Percentiles rank a stretch among this genome's conserved stretches.
These are phyloP conservation scores for Forsythia viridissima DNA, from an alignment of 257 asterid species.

Conservation along the genomic window DNA sequence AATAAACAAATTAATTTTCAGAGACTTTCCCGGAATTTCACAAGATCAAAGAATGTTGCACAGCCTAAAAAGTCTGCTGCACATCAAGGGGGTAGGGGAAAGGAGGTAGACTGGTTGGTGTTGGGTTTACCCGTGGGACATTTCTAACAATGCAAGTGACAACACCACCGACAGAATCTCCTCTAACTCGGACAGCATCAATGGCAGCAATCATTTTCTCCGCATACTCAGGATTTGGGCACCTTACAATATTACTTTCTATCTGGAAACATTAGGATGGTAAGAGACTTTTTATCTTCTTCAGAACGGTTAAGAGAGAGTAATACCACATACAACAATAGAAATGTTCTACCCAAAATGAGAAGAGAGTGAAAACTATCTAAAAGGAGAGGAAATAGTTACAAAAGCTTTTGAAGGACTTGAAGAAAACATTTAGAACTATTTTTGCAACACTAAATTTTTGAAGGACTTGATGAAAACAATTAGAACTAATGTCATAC, in stretches of 20 bases:
- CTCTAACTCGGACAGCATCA: slow-evolving; percentile 89
- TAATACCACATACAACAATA: neutral
- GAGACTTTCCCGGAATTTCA: neutral
- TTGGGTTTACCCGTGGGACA: slow-evolving; percentile 71
- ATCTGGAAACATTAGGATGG: slow-evolving; percentile 45
- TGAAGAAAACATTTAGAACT: too few species aligned
- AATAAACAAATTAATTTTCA: slow-evolving; percentile 31
- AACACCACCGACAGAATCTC: slow-evolving; percentile 98
- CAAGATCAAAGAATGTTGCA: slow-evolving; percentile 10
- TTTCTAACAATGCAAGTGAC: slow-evolving; percentile 97
- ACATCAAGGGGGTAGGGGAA: neutral
- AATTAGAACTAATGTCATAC: too few species aligned
- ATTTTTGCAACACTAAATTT: too few species aligned
- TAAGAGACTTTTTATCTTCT: slow-evolving; percentile 1
- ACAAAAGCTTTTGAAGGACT: neutral
- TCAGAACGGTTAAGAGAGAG: neutral
- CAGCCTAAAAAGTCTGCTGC: slow-evolving; percentile 9
- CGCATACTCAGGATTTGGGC: slow-evolving; percentile 93
- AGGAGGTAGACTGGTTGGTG: neutral
- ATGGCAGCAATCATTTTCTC: slow-evolving; percentile 98
- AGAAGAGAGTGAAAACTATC: neutral
- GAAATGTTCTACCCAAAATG: neutral
- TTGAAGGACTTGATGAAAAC: too few species aligned
- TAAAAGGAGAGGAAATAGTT: neutral
- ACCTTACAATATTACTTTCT: slow-evolving; percentile 86